Conservation (phyloP, 129 eudicot genomes). For the Flaveria bidentis region DNA sequence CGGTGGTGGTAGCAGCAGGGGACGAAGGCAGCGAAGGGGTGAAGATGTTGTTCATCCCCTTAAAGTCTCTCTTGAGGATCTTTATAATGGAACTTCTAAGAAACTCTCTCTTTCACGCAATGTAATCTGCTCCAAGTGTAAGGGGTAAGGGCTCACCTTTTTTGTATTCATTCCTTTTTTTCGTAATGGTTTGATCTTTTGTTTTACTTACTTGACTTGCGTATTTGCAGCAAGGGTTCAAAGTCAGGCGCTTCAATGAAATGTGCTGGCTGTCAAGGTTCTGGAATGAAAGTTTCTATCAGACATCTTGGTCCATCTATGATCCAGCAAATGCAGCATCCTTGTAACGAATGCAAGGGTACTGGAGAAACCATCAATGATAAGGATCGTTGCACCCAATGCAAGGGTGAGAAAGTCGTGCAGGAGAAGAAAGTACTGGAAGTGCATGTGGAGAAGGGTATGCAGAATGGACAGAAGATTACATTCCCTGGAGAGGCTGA, state of each 20-base stretch:
- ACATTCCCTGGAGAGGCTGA: constrained; percentile 85
- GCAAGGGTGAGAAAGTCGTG: constrained; percentile 67
- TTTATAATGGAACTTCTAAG: constrained; percentile 61
- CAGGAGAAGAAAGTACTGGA: constrained; percentile 67
- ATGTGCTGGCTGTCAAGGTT: constrained; percentile 71
- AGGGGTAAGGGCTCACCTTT: constrained; percentile 47
- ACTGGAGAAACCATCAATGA: constrained; percentile 62
- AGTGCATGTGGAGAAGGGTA: constrained; percentile 64
- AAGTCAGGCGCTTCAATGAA: constrained; percentile 71
- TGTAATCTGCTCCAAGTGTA: constrained; percentile 66
- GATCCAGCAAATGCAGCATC: constrained; percentile 68
- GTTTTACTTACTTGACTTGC: neutral
- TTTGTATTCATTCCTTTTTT: neutral
- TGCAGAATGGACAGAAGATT: constrained; percentile 71
- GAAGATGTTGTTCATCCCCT: constrained; percentile 81
- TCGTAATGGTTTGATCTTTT: neutral
- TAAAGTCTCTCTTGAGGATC: constrained; percentile 76
- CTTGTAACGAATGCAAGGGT: constrained; percentile 70
- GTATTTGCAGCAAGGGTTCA: constrained; percentile 56
- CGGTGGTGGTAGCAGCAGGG: constrained; percentile 74
- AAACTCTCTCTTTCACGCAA: constrained; percentile 79
- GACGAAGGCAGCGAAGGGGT: constrained; percentile 75
- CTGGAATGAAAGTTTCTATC: constrained; percentile 64
- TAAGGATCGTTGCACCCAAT: constrained; percentile 60
- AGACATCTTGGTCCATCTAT: constrained; percentile 76